Evolutionary conservation across 345 rosid genomes (phyloP).

Genomic region (Eutrema heterophyllum): DNA sequence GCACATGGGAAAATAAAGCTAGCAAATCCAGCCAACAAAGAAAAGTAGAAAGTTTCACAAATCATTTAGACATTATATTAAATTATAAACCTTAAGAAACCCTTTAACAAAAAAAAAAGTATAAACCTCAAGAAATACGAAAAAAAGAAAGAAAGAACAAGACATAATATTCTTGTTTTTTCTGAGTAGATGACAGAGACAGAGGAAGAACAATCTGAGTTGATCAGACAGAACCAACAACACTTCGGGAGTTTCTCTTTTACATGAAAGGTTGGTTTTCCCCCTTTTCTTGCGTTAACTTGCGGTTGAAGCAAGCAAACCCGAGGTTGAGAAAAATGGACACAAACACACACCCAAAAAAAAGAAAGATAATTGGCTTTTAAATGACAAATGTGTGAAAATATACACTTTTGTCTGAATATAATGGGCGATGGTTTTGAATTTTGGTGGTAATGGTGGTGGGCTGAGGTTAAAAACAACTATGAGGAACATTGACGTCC

Average conservation of each 20-base stretch:
- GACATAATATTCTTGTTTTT: conserved; percentile 14
- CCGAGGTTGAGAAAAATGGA: conserved; percentile 33
- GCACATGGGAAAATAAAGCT: conserved; percentile 20
- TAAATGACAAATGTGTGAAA: conserved; percentile 34
- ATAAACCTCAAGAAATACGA: too few relatives aligned
- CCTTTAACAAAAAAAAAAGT: too few relatives aligned
- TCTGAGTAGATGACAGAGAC: not conserved
- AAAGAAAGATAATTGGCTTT: conserved; percentile 20
- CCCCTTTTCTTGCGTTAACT: conserved; percentile 17
- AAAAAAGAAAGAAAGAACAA: not conserved
- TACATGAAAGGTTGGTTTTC: conserved; percentile 22
- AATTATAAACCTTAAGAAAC: conserved; percentile 14
- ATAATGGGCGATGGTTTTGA: conserved; percentile 4
- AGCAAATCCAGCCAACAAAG: conserved; percentile 1
- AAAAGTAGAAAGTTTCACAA: conserved; percentile 20
- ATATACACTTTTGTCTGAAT: conserved; percentile 33
- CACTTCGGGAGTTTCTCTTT: conserved; percentile 26
- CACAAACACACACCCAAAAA: conserved; percentile 21
- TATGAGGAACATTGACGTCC: conserved; percentile 48
- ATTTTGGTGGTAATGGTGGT: not conserved
- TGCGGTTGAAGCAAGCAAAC: conserved; percentile 29
- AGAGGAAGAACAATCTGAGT: conserved; percentile 21
- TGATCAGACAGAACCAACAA: conserved; percentile 26
- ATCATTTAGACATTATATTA: conserved; percentile 24
- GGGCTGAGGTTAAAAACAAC: not conserved